Conservation (phyloP, 371 early-diverging fungal genomes). For the Rhizopus sp. region DNA sequence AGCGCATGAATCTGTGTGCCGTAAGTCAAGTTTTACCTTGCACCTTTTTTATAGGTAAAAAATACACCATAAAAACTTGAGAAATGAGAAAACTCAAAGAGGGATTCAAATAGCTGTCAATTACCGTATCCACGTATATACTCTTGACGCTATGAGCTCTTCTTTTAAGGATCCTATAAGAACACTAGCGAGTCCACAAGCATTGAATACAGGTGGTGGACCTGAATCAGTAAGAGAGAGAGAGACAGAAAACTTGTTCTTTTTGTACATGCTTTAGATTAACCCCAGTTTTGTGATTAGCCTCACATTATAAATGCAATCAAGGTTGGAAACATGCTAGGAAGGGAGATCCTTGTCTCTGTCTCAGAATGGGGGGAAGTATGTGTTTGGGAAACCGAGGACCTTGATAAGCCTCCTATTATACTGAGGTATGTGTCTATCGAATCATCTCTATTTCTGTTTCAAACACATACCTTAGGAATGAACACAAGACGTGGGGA, state of each 20-base stretch:
- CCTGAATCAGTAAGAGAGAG: conserved; percentile 23
- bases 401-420: conserved; percentile 46
- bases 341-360: conserved; percentile 52
- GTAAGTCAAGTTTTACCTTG: conserved; percentile 38
- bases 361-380: conserved; percentile 58
- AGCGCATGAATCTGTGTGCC: conserved; percentile 52
- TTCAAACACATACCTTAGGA: conserved; percentile 12
- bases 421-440: conserved; percentile 28
- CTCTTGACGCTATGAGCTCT: conserved; percentile 18
- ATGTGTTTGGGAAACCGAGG: conserved; percentile 51
- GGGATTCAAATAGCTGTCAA: conserved; percentile 26
- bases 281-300: conserved; percentile 6
- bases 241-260: neutral
- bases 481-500: conserved; percentile 62
- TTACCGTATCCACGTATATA: conserved; percentile 31
- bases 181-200: conserved; percentile 17
- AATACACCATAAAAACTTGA: neutral
- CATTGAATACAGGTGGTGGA: conserved; percentile 11
- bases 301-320: conserved; percentile 60
- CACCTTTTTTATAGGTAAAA: conserved; percentile 43
- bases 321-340: conserved; percentile 48
- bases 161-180: conserved; percentile 23
- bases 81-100: neutral
- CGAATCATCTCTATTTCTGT: neutral
- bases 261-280: neutral